phyloP scores from a whole-genome alignment of 768 basidiomycete species.

The Rhizopogon rudus region DNA sequence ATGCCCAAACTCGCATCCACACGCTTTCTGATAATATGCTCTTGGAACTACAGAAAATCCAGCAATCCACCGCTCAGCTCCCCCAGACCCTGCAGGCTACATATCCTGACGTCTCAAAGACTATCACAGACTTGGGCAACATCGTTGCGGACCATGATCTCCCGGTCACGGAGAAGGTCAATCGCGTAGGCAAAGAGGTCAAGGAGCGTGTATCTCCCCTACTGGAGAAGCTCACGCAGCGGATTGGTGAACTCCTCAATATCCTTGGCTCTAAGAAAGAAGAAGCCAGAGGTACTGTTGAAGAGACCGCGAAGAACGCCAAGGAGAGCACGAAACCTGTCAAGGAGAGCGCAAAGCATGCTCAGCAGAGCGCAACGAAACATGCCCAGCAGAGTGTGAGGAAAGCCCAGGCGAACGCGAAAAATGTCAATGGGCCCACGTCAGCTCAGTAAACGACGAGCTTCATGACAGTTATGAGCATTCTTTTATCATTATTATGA shows the following conservation, averaged over 20 bases:
- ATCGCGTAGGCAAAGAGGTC: slow-evolving; percentile 52
- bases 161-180: slow-evolving; percentile 58
- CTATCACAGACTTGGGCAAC: slow-evolving; percentile 47
- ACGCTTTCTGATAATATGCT: slow-evolving; percentile 63
- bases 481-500: slow-evolving; percentile 6
- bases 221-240: slow-evolving; percentile 45
- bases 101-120: slow-evolving; percentile 48
- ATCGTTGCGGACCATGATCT: slow-evolving; percentile 52
- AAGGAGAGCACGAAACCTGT: too few relatives aligned
- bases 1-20: slow-evolving; percentile 54
- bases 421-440: slow-evolving; percentile 8
- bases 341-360: too few relatives aligned
- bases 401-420: background rate
- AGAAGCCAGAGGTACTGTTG: slow-evolving; percentile 4
- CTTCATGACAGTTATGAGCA: background rate
- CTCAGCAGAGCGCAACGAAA: too few relatives aligned
- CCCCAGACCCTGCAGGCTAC: slow-evolving; percentile 57
- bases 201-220: slow-evolving; percentile 57
- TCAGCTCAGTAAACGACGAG: slow-evolving; percentile 4
- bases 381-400: too few relatives aligned
- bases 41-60: slow-evolving; percentile 59
- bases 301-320: background rate
- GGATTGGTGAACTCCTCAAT: slow-evolving; percentile 26
- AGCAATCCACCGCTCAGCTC: slow-evolving; percentile 52
- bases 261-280: slow-evolving; percentile 25